These are phyloP conservation scores for Cucumis cinereus DNA, from an alignment of 306 rosid genomes.

Conservation along the genomic window DNA sequence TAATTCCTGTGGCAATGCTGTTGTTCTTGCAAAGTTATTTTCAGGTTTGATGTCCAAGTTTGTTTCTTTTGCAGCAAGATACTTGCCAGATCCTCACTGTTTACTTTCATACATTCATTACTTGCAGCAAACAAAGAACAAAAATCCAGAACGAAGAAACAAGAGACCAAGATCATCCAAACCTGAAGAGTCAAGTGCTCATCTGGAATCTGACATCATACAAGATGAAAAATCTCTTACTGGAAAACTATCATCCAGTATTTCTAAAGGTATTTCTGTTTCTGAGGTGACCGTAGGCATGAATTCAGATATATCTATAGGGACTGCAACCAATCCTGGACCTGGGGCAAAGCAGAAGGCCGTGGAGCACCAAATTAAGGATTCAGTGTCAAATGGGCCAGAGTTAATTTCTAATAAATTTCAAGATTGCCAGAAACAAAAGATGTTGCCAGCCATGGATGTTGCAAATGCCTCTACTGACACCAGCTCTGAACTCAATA, in stretches of 20 bases:
- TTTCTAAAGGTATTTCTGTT: slow-evolving; percentile 21
- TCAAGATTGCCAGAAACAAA: slow-evolving; percentile 47
- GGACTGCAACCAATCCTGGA: slow-evolving; percentile 10
- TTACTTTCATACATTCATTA: slow-evolving; percentile 20
- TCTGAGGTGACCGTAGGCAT: slow-evolving; percentile 16
- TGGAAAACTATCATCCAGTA: slow-evolving; percentile 10
- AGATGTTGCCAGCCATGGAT: slow-evolving; percentile 35
- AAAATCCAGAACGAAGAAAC: slow-evolving; percentile 25
- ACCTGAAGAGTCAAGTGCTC: slow-evolving; percentile 30
- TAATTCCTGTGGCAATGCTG: background rate
- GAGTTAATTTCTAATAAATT: slow-evolving; percentile 28
- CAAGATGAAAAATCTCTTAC: slow-evolving; percentile 19
- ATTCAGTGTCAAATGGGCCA: slow-evolving; percentile 18
- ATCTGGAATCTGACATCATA: slow-evolving; percentile 12
- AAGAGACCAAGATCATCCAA: slow-evolving; percentile 26
- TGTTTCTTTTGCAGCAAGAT: slow-evolving; percentile 34
- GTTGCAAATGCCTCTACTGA: slow-evolving; percentile 25
- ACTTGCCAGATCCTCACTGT: slow-evolving; percentile 21
- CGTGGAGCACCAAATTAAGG: slow-evolving; percentile 25
- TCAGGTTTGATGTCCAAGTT: slow-evolving; percentile 8
- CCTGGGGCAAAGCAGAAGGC: slow-evolving; percentile 44
- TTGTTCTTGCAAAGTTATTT: slow-evolving; percentile 5
- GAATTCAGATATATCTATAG: slow-evolving; percentile 30
- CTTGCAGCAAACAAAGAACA: slow-evolving; percentile 15
- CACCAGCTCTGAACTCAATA: slow-evolving; percentile 19